Percentiles rank a stretch among this genome's conserved stretches.
Evolutionary conservation across 1,139 yeast species (phyloP).

Genomic region (Yamadazyma sp.): DNA sequence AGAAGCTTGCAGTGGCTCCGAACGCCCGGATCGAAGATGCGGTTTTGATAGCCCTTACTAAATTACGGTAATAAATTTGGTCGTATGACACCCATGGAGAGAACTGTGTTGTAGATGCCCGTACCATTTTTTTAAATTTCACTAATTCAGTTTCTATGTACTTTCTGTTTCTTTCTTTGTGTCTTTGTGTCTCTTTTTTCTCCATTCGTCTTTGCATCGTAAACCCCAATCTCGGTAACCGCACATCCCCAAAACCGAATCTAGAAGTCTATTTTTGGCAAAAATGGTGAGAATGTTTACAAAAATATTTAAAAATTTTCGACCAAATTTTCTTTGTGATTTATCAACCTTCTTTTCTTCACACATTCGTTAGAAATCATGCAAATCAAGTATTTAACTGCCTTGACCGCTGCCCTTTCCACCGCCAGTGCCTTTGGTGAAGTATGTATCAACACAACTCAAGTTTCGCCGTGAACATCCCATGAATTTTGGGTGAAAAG

Average conservation of each 20-base stretch:
- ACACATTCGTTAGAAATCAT: constrained; percentile 22
- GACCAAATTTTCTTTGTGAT: constrained; percentile 1
- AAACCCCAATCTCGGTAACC: neutral
- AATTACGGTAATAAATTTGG: constrained; percentile 13
- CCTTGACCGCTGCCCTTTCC: constrained; percentile 37
- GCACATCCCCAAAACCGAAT: constrained; percentile 5
- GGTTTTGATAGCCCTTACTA: constrained; percentile 60
- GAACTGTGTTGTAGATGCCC: too few species aligned
- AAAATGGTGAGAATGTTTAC: constrained; percentile 14
- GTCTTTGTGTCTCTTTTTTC: neutral
- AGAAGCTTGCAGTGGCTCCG: constrained; percentile 51
- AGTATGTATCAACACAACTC: constrained; percentile 26
- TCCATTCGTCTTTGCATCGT: neutral
- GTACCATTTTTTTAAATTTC: too few species aligned
- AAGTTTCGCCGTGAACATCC: neutral
- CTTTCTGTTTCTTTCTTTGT: too few species aligned
- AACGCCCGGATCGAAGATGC: constrained; percentile 74
- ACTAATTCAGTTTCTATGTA: too few species aligned
- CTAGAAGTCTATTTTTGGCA: constrained; percentile 18
- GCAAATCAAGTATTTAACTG: constrained; percentile 43
- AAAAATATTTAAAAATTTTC: constrained; percentile 17
- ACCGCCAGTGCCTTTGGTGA: constrained; percentile 45
- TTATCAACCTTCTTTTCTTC: constrained; percentile 4
- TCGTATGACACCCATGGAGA: neutral
- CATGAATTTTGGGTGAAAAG: too few species aligned